A percentile compares a stretch with the other conserved stretches of the same genome.
Evolutionary conservation across 495 filamentous ascomycete species (phyloP).

Genomic region (Talaromyces borbonicus): DNA sequence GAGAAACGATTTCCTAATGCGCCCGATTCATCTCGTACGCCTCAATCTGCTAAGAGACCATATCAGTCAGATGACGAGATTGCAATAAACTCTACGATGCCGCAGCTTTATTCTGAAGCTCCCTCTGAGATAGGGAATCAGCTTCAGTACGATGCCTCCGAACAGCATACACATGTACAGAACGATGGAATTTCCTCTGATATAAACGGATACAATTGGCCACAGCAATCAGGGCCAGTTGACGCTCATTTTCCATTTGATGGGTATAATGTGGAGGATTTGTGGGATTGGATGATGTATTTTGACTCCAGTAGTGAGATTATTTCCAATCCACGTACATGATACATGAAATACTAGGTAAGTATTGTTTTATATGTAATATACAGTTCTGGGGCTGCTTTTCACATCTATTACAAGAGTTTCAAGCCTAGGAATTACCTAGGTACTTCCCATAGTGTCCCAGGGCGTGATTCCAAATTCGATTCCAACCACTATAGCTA

Average conservation of each 20-base stretch:
- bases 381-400: no score
- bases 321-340: not conserved
- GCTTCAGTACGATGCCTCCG: not conserved
- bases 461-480: no score
- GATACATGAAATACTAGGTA: not conserved
- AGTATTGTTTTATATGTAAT: not conserved
- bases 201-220: not conserved
- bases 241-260: constrained; percentile 1
- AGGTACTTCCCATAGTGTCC: no score
- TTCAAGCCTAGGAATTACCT: no score
- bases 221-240: not conserved
- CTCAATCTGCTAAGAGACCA: no score
- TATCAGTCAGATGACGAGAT: no score
- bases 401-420: no score
- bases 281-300: constrained; percentile 6
- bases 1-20: no score
- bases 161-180: not conserved
- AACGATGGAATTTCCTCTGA: not conserved
- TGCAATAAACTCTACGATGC: no score
- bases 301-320: not conserved
- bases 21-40: no score
- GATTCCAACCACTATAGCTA: no score
- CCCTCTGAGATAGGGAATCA: not conserved
- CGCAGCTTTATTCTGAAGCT: no score
- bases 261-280: constrained; percentile 5